Evolutionary conservation across 495 filamentous ascomycete species (phyloP), one percentile per base, ranked within the genome.

Genomic region (Pseudoneurospora amorphoporcata): DNA sequence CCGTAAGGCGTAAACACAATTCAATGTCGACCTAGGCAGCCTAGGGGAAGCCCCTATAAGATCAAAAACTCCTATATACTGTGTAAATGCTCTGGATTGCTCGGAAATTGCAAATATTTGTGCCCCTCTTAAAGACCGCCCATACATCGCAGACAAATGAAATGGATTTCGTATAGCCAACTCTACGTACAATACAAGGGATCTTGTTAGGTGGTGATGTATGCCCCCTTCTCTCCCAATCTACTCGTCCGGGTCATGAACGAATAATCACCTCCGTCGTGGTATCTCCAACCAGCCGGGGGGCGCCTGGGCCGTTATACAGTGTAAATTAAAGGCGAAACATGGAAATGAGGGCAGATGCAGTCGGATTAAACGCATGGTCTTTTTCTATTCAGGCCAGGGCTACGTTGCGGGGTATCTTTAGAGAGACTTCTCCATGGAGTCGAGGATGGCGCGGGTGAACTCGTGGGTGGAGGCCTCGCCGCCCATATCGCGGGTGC

Each of bases 401-500:
- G 23, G 53, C 23, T 61, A 61, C 53, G 53, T 61, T 61, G 53
- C 53, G 53, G 69, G 70, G 70, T 71, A 71, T 61, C 72, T 73
- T 76, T 79, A 81, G 61, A 80, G 72, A 17, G 79, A 74, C 73
- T 80, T 81, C 75, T 98, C 94, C 95, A 99, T 98, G 85, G 95
- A 91, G 82, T 91, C 87, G 76, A 99, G 85, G 76, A 99, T 91
- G 75, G 96, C 95, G 65, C 91, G 86, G 76, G 96, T 98, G 85
- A 98, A 99, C 79, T 98, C 90, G 80, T 98, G 91, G 74, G 94
- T 99, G 79, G 91, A 92, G 79, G 87, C 87, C 71, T 90, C 86
- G 79, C 95, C 95, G 76, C 94, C 94, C 95, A 99, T 98, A 79
- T 99, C 95, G 75, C 90, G 90, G 71, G 95, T 99, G 74, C 94